Evolutionary conservation across 192 early-diverging fungal genomes (phyloP), one percentile per base, ranked within the genome.

Genomic region (Gigaspora rosea): DNA sequence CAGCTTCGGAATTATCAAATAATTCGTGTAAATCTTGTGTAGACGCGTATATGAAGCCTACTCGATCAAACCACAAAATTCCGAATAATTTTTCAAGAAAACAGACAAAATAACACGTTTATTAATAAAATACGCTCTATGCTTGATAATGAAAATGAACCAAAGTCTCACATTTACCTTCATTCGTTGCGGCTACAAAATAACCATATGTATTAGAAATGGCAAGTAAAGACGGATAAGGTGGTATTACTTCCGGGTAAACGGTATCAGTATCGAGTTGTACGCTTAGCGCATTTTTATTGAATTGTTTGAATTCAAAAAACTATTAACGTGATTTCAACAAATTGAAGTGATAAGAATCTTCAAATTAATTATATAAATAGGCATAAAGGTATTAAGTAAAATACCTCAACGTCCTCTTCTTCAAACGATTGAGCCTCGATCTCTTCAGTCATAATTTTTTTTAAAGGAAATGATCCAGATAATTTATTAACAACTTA

Each of bases 201-300:
- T 88, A 94, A 1, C 91, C 91, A 76, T 86, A 88, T n/a, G 58
- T 86, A 72, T 86, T 91, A 36, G 91, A 92, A 9, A 88, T 82
- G 0, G 79, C 88, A 58, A 94, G 27, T 22, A 76, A 22, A n/a
- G 62, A 67, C 18, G 36, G 32, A 48, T 67, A 33, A 22, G 50
- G 33, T 9, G 75, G 50, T n/a, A 67, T 54, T 18, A 13, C 22
- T 0, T 46, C 16, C 10, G 32, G 22, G 54, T 76, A 61, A 57
- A 76, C 48, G 15, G n/a, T 18, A 7, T 41, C 52, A 15, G 20
- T 4, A 3, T 63, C 32, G 41, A 76, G 20, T 12, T 56, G 50
- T 36, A 76, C 51, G 5, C 33, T 76, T 5, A 16, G 4, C 9
- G 22, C 20, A 8, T 65, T 41, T 67, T 76, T 76, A 20, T 18